Base-by-base conservation (phyloP, 202 grass and related monocot species). In the Zizania palustris region DNA sequence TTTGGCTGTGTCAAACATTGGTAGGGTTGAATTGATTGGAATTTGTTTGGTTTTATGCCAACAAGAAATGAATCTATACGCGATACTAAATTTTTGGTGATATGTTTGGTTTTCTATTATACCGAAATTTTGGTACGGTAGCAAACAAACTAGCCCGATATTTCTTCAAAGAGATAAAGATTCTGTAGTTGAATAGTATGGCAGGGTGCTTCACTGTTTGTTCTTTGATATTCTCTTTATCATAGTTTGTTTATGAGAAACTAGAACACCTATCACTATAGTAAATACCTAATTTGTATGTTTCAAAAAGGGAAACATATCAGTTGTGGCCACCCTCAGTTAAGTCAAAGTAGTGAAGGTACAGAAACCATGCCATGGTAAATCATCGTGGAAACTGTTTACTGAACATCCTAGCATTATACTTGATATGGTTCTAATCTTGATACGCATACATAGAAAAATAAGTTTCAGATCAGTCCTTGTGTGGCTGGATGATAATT, bases 291-390 rank as follows among this genome's bases (percentile, higher is more conserved):
- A 40, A n/a, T 6, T 28, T 70, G 6, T 73, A 44, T 79, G 10
- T 79, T 78, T 20, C 9, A 9, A 45, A 35, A 63, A 51, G 13
- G 49, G 14, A 45, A 45, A 42, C 34, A 6, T 49, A 49, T 76
- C 15, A 77, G 19, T 16, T 42, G 49, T 67, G 55, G 75, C 75
- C 57, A 68, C 50, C 63, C 14, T 51, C 49, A n/a, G 49, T n/a
- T 51, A n/a, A 51, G 15, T 54, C 49, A 54, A 54, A 54, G 15
- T 54, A 59, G 7, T 21, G 1, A 58, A 57, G 44, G 3, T 57
- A 57, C 21, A 5, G 1, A 59, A 79, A 53, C 55, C 39, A 38
- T 44, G 8, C 46, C 7, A 36, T 5, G 44, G 20, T 40, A 20
- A 21, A 58, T 9, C 9, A 69, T 79, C 41, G 36, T 18, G 13